Conservation (phyloP, 1,284 basidiomycete genomes). For the Singerocomus rubriflavus region DNA sequence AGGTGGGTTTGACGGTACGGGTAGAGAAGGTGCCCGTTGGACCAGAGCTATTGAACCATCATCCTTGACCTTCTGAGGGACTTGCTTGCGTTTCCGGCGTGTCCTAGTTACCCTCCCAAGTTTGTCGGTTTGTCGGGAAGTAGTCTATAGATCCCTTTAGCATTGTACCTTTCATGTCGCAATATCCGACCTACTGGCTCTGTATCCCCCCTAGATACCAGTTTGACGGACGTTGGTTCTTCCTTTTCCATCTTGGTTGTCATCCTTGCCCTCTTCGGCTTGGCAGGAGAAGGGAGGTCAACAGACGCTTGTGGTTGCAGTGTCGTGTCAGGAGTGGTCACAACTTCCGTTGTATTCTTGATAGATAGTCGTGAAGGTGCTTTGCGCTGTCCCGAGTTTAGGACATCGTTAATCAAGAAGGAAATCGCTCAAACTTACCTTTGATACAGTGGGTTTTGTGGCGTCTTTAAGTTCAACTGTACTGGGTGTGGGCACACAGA, state of each 20-base stretch:
- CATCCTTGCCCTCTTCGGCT: conserved; percentile 30
- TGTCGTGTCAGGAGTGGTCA: conserved; percentile 6
- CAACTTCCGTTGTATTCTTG: conserved; percentile 20
- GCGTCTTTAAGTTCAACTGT: conserved; percentile 19
- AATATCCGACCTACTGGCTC: conserved; percentile 19
- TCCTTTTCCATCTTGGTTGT: conserved; percentile 28
- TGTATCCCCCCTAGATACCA: conserved; percentile 1
- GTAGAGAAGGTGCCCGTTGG: conserved; percentile 16
- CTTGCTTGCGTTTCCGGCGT: conserved; percentile 25
- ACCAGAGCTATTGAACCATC: conserved; percentile 3
- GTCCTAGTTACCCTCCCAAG: conserved; percentile 14
- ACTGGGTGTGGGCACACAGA: conserved; percentile 7
- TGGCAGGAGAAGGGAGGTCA: conserved; percentile 28
- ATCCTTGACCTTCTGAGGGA: conserved; percentile 18
- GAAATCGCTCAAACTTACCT: conserved; percentile 11
- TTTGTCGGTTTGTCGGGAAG: conserved; percentile 14
- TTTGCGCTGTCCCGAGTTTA: conserved; percentile 27
- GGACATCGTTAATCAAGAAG: not conserved
- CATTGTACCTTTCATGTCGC: not conserved
- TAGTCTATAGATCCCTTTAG: conserved; percentile 15
- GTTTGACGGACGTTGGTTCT: conserved; percentile 15
- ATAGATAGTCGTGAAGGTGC: conserved; percentile 22
- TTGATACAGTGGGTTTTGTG: conserved; percentile 15
- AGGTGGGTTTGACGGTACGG: conserved; percentile 8
- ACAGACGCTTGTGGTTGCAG: conserved; percentile 13